A percentile compares a stretch with the other conserved stretches of the same genome.
phyloP scores from a whole-genome alignment of 345 rosid genomes.

The Geranium rotundifolium region DNA sequence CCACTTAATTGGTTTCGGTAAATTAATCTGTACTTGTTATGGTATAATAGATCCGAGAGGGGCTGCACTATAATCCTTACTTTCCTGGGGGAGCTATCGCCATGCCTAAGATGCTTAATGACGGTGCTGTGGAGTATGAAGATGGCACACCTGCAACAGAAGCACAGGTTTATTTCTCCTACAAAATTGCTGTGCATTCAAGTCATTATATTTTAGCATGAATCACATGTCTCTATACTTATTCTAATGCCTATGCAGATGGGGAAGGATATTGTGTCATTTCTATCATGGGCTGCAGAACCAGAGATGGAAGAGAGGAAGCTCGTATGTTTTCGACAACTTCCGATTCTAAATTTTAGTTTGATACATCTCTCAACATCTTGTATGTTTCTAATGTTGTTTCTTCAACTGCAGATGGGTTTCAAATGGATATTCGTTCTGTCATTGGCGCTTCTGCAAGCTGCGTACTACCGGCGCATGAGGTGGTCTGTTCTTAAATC shows the following conservation, averaged over 20 bases:
- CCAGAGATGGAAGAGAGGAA: slow-evolving; percentile 99
- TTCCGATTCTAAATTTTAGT: neutral
- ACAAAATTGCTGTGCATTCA: too few relatives aligned
- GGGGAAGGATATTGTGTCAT: slow-evolving; percentile 96
- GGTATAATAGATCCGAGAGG: slow-evolving; percentile 69
- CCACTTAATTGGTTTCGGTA: too few relatives aligned
- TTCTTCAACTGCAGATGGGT: slow-evolving; percentile 67
- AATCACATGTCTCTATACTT: too few relatives aligned
- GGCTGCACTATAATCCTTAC: slow-evolving; percentile 92
- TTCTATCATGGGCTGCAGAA: slow-evolving; percentile 97
- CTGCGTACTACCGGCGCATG: slow-evolving; percentile 81
- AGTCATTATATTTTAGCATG: too few relatives aligned
- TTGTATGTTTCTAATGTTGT: too few relatives aligned
- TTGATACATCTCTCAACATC: too few relatives aligned
- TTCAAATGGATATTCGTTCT: slow-evolving; percentile 96
- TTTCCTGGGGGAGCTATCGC: slow-evolving; percentile 99
- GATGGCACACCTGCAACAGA: slow-evolving; percentile 97
- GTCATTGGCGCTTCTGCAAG: slow-evolving; percentile 87
- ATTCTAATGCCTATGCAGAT: slow-evolving; percentile 35
- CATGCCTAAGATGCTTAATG: slow-evolving; percentile 96
- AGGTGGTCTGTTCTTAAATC: slow-evolving; percentile 90
- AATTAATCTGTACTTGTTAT: neutral
- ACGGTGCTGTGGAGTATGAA: slow-evolving; percentile 97
- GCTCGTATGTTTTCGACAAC: slow-evolving; percentile 35
- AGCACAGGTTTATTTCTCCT: slow-evolving; percentile 57